Evolutionary conservation across 1,284 basidiomycete species (phyloP), one percentile per base, ranked within the genome.

Genomic region (Apiotrichum domesticum): DNA sequence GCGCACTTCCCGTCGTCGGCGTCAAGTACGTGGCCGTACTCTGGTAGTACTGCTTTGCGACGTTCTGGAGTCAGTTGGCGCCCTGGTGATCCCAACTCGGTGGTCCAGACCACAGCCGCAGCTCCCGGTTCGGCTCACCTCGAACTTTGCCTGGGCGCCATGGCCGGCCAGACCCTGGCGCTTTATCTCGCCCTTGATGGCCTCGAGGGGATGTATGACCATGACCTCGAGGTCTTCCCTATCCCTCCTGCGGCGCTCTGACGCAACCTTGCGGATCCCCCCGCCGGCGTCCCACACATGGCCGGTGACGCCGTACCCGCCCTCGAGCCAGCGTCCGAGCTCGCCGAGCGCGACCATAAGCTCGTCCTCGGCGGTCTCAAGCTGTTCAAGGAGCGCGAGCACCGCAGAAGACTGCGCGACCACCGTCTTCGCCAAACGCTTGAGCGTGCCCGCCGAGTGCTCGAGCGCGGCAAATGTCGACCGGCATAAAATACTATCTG

Each of bases 291-390:
- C 63, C 68, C 66, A 73, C 3, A 70, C 54, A 7, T 57, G 58
- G 21, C 65, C 57, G 29, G 58, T 52, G 8, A 72, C 58, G 15
- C 64, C 66, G 61, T 68, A 73, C 4, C 70, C 70, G 29, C 58
- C 62, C 42, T 73, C 71, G 37, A 75, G 57, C 63, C 67, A 74
- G 46, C 66, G 60, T 8, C 69, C 70, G 1, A 77, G 63, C 44
- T 71, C 68, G 14, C 70, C 73, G 1, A 77, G 56, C 5, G 56
- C 53, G 8, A 54, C 46, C 40, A 73, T 67, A 40, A 77, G 52
- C 44, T 72, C 73, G 37, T 74, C 69, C 57, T 77, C 75, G 9
- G 71, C 73, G 21, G 57, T 62, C 51, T 74, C 72, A 13, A 77
- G 63, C 57, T 75, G 71, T 39, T 72, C 67, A 6, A 72, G 63